A percentile compares a stretch with the other conserved stretches of the same genome.
Evolutionary conservation across 345 rosid species (phyloP).

Genomic region (Leavenworthia alabamica): DNA sequence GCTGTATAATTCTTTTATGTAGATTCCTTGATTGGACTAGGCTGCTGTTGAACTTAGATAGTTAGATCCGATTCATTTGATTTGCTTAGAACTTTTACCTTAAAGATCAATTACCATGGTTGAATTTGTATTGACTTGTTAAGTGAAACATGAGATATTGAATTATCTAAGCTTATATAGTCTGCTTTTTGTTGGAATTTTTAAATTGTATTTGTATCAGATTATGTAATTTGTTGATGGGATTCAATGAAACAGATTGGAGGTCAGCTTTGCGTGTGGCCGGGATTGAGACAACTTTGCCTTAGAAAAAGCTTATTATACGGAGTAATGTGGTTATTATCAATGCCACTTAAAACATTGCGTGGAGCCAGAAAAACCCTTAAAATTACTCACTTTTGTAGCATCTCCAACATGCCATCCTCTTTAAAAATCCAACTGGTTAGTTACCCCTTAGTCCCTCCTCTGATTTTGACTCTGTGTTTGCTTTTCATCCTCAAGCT

Average conservation of each 20-base stretch:
- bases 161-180: background rate
- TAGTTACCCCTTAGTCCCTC: too few species aligned
- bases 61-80: background rate
- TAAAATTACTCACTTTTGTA: conserved; percentile 82
- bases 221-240: conserved; percentile 1
- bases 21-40: too few species aligned
- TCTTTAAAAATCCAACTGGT: conserved; percentile 92
- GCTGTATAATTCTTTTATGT: background rate
- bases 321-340: conserved; percentile 67
- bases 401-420: conserved; percentile 59
- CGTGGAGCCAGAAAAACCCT: conserved; percentile 88
- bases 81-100: background rate
- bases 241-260: conserved; percentile 43
- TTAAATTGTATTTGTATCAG: background rate
- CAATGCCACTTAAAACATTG: conserved; percentile 82
- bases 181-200: background rate
- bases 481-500: background rate
- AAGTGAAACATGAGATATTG: background rate
- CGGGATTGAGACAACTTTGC: conserved; percentile 75
- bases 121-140: too few species aligned
- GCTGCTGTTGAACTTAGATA: too few species aligned
- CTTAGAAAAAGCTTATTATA: conserved; percentile 76
- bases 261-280: conserved; percentile 71
- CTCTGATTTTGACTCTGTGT: too few species aligned
- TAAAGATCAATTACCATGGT: too few species aligned